Base-by-base conservation (phyloP, 225 moss, liverwort and hornwort genomes). In the Bryoerythrophyllum caledonicum region DNA sequence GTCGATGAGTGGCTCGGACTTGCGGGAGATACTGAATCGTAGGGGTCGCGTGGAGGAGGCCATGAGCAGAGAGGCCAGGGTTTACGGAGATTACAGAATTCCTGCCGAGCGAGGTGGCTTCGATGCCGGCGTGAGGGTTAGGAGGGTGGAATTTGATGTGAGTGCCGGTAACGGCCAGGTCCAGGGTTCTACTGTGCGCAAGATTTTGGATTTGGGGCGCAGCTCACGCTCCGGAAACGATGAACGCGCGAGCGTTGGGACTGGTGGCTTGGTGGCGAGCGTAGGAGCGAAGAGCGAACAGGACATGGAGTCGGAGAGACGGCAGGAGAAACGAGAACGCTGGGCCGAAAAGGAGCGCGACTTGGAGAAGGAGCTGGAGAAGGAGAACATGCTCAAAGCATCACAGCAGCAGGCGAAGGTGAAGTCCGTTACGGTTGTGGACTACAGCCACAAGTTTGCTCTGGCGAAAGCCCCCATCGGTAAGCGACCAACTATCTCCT, bases 331-430 rank as follows among this genome's bases (percentile, higher is more conserved):
- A 55, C 82, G 88, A 57, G 78, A 82, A 57, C 78, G 88, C 30
- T 88, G 88, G 88, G 85, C 85, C 12, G 85, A 88, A 44, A 88
- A 81, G 80, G 85, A 88, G 76, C 84, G 85, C 5, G 80, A 85
- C 35, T 78, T 82, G 60, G 84, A 88, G 60, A 75, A 72, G 52
- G 82, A 73, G 68, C 48, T 80, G 72, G 76, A 80, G 78, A 78
- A 82, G 34, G 78, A 82, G 67, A 85, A 78, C 62, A 68, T 82
- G 85, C 66, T 78, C 20, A 85, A 80, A 54, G 35, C 55, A 17
- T 35, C 67, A 10, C 32, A 32, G 32, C 81, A 81, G 14, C 51
- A 77, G 12, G 28, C 60, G 44, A 72, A 44, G 14, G 72, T n/a
- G n/a, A 85, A 88, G 67, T 78, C 85, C 65, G 80, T 80, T 72